Evolutionary conservation across 2,329 filamentous ascomycete species (phyloP), one percentile per base, ranked within the genome.

Genomic region (Aureobasidium vineae): DNA sequence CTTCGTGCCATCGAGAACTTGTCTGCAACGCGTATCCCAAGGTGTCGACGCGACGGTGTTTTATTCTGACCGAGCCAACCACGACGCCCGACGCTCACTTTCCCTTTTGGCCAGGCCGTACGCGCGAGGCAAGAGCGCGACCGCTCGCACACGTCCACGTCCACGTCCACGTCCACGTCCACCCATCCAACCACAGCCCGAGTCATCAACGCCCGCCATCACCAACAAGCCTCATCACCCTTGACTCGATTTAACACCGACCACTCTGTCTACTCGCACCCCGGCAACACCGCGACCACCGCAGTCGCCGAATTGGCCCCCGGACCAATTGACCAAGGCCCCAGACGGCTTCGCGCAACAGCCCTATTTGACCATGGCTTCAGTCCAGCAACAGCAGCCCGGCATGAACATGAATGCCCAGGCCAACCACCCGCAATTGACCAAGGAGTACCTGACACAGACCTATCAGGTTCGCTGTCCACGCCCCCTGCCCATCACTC

Each of bases 341-440:
- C 33, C 21, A 28, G 21, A 28, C 31, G 21, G 59, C 36, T 31
- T 23, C n/a, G 61, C 61, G 61, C 61, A 26, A 23, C 47, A 64
- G 16, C 47, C 31, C 26, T 36, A 36, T 13, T n/a, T 26, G 33
- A 50, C 16, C 19, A 66, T 66, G 64, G 36, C 53, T 59, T 59
- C 64, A 16, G 38, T 60, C 41, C 64, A 59, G 31, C 64, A 50
- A 31, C 64, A 66, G 23, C 64, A 66, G 64, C 64, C 53, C 19
- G 64, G 53, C 41, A 40, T 43, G 41, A 53, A 54, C 16, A 50
- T 52, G 41, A 64, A 64, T 36, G 41, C 64, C 45, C 52, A 40
- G 33, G 53, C 40, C 31, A 59, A 60, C 43, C 40, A 52, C 36
- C 40, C 64, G 8, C 64, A 60, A 38, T 28, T 47, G 41, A 66